Evolutionary conservation across 495 filamentous ascomycete species (phyloP), one percentile per base, ranked within the genome.

Genomic region (Talaromyces thailandensis): DNA sequence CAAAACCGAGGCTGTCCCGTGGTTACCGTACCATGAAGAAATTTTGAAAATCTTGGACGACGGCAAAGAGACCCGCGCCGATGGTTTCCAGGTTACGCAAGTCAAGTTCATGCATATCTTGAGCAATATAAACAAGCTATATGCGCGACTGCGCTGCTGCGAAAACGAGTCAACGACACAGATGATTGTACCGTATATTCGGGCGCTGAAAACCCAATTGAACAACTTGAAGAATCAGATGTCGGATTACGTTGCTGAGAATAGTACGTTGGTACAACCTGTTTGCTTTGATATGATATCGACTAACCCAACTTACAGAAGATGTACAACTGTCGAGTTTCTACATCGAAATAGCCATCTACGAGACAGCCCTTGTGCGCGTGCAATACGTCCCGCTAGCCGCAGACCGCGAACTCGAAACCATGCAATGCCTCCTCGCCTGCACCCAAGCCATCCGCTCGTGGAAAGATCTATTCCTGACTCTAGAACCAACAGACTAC

Each of bases 11-110:
- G 64, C 72, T 8, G 63, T 82, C 2, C 65, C 63, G 2, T 82
- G 76, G 75, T 77, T 75, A 3, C 57, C 73, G 3, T 74, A 78
- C 56, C 67, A 82, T 56, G 79, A 80, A 12, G 71, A 78, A 2
- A 76, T 70, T 37, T 64, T 82, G 6, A 64, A 71, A 3, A 62
- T 65, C 1, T 67, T 82, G 0, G 70, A 73, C 0, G 64, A 76
- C 25, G 61, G 65, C 4, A 70, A 68, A 50, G 76, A 80, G 43
- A 70, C 72, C 57, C 64, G 70, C 8, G 71, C 70, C 12, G 81
- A 84, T 65, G 68, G 72, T 23, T 52, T 76, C 37, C 68, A 82
- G 14, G 71, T 78, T 3, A 66, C 76, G 0, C 68, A 76, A 35
- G 73, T 79, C 2, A 70, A 66, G 32, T 66, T 81, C 45, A 74